These are phyloP conservation scores for Akebia trifoliata DNA, from an alignment of 164 flowering plant species.

Conservation along the genomic window DNA sequence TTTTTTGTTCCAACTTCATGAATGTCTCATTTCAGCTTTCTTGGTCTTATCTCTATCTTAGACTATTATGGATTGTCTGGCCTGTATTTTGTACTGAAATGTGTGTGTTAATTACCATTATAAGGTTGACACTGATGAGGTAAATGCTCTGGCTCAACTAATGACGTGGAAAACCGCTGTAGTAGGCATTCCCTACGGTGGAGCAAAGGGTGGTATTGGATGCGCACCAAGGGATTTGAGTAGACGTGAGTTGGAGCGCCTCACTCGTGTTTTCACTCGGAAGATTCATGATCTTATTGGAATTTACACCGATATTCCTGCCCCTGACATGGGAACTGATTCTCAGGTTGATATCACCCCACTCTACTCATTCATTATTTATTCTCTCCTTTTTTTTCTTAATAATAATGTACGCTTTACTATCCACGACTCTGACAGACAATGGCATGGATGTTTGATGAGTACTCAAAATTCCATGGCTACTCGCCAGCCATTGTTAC, in stretches of 20 bases:
- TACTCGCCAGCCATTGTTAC: conserved; percentile 84
- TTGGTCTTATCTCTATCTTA: no score
- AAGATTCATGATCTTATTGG: conserved; percentile 86
- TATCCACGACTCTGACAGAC: no score
- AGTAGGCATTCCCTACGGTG: conserved; percentile 73
- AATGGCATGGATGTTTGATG: conserved; percentile 91
- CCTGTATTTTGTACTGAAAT: conserved; percentile 2
- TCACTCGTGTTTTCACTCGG: conserved; percentile 82
- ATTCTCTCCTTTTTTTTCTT: not conserved
- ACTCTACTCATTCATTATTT: no score
- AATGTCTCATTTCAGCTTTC: no score
- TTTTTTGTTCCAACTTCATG: no score
- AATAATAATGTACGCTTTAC: conserved; percentile 11
- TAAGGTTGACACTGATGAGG: conserved; percentile 90
- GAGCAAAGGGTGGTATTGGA: conserved; percentile 87
- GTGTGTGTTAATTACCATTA: conserved; percentile 4
- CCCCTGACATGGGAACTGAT: conserved; percentile 87
- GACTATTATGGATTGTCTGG: not conserved
- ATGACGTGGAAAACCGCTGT: conserved; percentile 94
- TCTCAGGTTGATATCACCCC: conserved; percentile 42
- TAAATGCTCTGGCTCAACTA: conserved; percentile 76
- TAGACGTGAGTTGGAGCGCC: conserved; percentile 59
- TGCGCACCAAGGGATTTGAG: conserved; percentile 62
- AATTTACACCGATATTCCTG: conserved; percentile 70
- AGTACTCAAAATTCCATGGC: conserved; percentile 82